Percentiles rank a stretch among this genome's conserved stretches.
Evolutionary conservation across 352 stramenopile genomes (phyloP).

Genomic region (Thraustochytrium striatum): DNA sequence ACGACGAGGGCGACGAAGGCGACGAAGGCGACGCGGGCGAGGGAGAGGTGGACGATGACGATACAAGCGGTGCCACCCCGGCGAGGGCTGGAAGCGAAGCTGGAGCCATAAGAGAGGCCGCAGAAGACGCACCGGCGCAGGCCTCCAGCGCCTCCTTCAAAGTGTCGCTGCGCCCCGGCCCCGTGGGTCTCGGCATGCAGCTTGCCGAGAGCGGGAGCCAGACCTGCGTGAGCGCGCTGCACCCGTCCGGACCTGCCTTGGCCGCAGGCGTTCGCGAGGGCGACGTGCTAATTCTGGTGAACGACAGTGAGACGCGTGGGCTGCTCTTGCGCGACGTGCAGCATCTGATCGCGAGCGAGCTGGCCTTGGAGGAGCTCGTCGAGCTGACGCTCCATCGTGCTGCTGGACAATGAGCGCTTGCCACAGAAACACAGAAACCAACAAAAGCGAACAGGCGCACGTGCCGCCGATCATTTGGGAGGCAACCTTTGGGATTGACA

Average conservation of each 20-base stretch:
- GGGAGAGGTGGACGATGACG: background rate
- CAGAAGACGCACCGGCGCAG: background rate
- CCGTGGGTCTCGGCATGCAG: slow-evolving; percentile 35
- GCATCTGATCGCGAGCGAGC: background rate
- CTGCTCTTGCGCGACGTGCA: background rate
- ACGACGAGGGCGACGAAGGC: background rate
- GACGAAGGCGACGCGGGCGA: background rate
- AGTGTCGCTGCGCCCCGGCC: background rate
- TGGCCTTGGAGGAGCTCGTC: slow-evolving; percentile 3
- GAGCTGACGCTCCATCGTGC: background rate
- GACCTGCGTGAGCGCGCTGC: slow-evolving; percentile 16
- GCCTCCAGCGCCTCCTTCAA: background rate
- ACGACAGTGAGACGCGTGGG: slow-evolving; percentile 12
- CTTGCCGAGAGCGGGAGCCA: slow-evolving; percentile 17
- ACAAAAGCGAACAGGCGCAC: no score
- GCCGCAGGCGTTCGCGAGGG: background rate
- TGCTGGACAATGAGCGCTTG: no score
- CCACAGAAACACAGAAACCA: no score
- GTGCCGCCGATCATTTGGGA: no score
- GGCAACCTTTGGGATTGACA: no score
- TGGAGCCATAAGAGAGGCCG: no score
- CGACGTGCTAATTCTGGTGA: slow-evolving; percentile 4
- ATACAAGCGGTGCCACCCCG: background rate
- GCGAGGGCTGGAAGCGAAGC: background rate
- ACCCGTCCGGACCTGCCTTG: background rate